A percentile compares a stretch with the other conserved stretches of the same genome.
These are phyloP conservation scores for Leptographium procerum DNA, from an alignment of 2,329 filamentous ascomycete species.

Conservation along the genomic window DNA sequence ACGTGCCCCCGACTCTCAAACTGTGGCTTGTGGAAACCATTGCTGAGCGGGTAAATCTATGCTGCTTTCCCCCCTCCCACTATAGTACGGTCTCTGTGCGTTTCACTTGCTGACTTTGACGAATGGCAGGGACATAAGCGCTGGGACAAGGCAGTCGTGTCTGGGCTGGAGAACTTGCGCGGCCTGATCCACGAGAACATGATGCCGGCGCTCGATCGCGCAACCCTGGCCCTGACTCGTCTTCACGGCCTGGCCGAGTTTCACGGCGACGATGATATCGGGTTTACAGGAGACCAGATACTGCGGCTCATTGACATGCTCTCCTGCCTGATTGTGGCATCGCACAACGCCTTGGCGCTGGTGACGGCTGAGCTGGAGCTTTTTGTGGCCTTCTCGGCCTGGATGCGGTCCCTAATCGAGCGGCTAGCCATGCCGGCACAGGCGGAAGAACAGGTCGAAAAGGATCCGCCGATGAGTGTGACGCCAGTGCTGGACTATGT, in stretches of 20 bases:
- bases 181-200: constrained; percentile 77
- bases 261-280: constrained; percentile 50
- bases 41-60: constrained; percentile 52
- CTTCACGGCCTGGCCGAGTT: constrained; percentile 76
- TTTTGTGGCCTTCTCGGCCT: constrained; percentile 68
- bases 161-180: constrained; percentile 67
- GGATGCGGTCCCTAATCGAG: constrained; percentile 77
- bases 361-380: constrained; percentile 67
- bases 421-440: constrained; percentile 55
- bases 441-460: constrained; percentile 66
- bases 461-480: constrained; percentile 65
- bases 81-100: no score
- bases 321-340: constrained; percentile 62
- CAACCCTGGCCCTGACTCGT: constrained; percentile 68
- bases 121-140: constrained; percentile 66
- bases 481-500: constrained; percentile 68
- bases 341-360: constrained; percentile 59
- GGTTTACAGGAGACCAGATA: constrained; percentile 53
- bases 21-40: constrained; percentile 86
- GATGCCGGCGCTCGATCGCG: constrained; percentile 75
- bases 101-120: constrained; percentile 4
- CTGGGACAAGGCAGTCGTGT: constrained; percentile 80
- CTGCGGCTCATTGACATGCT: constrained; percentile 58
- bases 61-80: no score
- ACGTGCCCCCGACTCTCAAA: constrained; percentile 61